Evolutionary conservation across 257 asterid genomes (phyloP), one percentile per base, ranked within the genome.

Genomic region (Paulownia fortunei): DNA sequence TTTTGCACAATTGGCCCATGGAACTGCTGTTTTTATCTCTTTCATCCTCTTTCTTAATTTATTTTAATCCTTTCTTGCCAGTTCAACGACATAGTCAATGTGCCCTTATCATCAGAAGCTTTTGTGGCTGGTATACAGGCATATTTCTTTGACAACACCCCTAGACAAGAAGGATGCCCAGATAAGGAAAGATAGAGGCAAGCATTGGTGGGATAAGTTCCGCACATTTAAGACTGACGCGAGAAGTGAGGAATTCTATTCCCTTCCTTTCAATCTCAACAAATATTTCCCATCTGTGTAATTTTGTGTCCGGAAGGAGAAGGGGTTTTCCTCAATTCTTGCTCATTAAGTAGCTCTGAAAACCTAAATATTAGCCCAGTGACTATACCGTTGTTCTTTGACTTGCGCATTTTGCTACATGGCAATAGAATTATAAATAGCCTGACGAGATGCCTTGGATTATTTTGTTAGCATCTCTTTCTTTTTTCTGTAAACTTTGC

Each of bases 201-300:
- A 82, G 73, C 93, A 87, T 23, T 94, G 97, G 97, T 94, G 98
- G 98, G 98, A 89, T 87, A 92, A 90, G 86, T 94, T 94, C 83
- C 65, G 79, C 76, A 80, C 91, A 39, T 94, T 85, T 82, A 87
- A 92, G 68, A 77, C 87, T 0, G 98, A 94, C 73, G 27, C 85
- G 0, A 85, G 97, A 84, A 94, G 97, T 41, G 91, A 83, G 83
- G 98, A 94, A 67, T 94, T 94, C 94, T 92, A 94, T 69, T 79
- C 92, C 41, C 96, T 94, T 46, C 98, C 98, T 11, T 85, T 94
- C 85, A 84, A 91, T 44, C 97, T 94, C 84, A 94, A 92, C 92
- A 94, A 92, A 51, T 94, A 94, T 63, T 94, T 94, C 89, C 98
- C 97, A 10, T 86, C 97, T 47, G 97, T 89, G 27, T 93, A 84